Evolutionary conservation across 2,329 filamentous ascomycete genomes (phyloP).

Genomic region (Fusarium pseudograminearum): DNA sequence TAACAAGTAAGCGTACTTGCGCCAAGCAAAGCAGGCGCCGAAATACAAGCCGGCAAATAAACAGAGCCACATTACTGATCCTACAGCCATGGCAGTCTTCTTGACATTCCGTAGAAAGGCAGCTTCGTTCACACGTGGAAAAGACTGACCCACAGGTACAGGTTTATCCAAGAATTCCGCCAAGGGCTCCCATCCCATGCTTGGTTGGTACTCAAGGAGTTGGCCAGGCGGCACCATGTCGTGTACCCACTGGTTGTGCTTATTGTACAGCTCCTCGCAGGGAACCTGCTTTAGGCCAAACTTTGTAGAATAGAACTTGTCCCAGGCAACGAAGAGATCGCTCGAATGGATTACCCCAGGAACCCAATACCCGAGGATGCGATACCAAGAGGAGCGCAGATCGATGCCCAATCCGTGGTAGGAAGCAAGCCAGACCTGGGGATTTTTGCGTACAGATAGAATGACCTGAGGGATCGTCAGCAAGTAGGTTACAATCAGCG

Average conservation of each 20-base stretch:
- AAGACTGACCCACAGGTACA: slow-evolving; percentile 13
- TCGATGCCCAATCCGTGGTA: slow-evolving; percentile 38
- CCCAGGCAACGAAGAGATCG: slow-evolving; percentile 35
- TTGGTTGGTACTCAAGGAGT: slow-evolving; percentile 37
- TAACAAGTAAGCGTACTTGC: background rate
- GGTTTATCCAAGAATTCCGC: slow-evolving; percentile 18
- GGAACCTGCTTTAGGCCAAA: slow-evolving; percentile 23
- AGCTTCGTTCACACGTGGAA: slow-evolving; percentile 39
- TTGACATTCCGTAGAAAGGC: slow-evolving; percentile 39
- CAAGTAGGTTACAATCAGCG: background rate
- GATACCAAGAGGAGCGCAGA: slow-evolving; percentile 32
- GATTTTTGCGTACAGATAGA: slow-evolving; percentile 35
- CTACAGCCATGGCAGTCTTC: slow-evolving; percentile 34
- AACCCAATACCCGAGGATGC: slow-evolving; percentile 34
- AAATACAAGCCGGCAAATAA: slow-evolving; percentile 22
- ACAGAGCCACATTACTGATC: slow-evolving; percentile 33
- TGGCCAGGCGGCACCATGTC: slow-evolving; percentile 27
- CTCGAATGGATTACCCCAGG: slow-evolving; percentile 38
- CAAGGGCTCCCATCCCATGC: slow-evolving; percentile 38
- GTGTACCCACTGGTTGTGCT: slow-evolving; percentile 35
- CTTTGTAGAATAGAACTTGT: slow-evolving; percentile 29
- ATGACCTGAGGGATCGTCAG: slow-evolving; percentile 22
- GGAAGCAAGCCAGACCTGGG: slow-evolving; percentile 37
- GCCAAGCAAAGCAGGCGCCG: slow-evolving; percentile 4
- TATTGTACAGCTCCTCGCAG: slow-evolving; percentile 29